Evolutionary conservation across 306 rosid species (phyloP), one percentile per base, ranked within the genome.

Genomic region (Astragalus glycyphyllos): DNA sequence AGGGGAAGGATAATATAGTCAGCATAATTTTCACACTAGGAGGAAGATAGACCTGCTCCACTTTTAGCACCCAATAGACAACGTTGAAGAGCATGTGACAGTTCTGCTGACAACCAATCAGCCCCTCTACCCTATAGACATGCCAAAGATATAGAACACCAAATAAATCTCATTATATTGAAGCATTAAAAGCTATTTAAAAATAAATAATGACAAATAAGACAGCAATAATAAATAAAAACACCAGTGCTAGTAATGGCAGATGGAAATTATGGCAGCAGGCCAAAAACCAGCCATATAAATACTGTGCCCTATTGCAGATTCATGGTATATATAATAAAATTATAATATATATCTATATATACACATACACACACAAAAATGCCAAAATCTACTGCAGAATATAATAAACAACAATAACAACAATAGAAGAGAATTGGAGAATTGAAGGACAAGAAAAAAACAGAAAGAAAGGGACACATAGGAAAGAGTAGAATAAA

Each of bases 121-220:
- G 97, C 97, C 51, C 97, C 97, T 81, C 97, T 86, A 47, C 96
- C 97, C 98, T 89, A 79, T 42, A 55, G 15, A n/a, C 50, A 65
- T 55, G 59, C 45, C 38, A 75, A 60, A 49, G 61, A 69, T 55
- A 54, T 16, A 49, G 48, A 51, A 49, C 55, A 60, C 15, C 48
- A 26, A 42, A 68, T 17, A 51, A 45, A 59, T 66, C 68, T 56
- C 29, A 45, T 5, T 17, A 73, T 11, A 8, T 38, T 29, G 45
- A 72, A 66, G 34, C 23, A 68, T n/a, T 38, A 51, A 61, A 53
- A 50, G 51, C 41, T 4, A 10, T 13, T 29, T 17, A 56, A 7
- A 6, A 46, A 40, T 73, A 34, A 34, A 57, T 47, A 73, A 35
- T 23, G 62, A 58, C 10, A 50, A 77, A 47, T 58, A 75, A 14